A percentile compares a stretch with the other conserved stretches of the same genome.
Conservation (phyloP, 768 basidiomycete genomes). For the Sarcodon sp. region DNA sequence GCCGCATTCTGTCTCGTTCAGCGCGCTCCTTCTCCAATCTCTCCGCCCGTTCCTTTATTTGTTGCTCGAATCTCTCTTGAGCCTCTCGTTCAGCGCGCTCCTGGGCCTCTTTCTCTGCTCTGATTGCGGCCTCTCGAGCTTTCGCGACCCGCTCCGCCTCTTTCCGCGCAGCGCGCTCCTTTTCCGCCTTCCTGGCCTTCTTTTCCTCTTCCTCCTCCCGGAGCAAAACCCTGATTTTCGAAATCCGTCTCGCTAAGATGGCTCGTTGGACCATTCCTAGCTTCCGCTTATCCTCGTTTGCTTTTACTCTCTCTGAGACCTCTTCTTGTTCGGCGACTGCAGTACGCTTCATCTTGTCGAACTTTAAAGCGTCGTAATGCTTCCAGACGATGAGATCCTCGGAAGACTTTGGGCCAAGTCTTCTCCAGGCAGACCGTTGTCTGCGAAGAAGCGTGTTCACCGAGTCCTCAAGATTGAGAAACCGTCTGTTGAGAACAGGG, state of each 20-base stretch:
- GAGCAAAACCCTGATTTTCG: conserved; percentile 4
- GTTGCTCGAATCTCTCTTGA: conserved; percentile 2
- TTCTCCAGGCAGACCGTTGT: no score
- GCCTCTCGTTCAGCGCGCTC: neutral
- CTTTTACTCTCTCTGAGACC: neutral
- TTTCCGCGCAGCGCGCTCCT: neutral
- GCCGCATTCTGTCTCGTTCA: neutral
- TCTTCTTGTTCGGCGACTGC: neutral
- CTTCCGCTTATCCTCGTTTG: neutral
- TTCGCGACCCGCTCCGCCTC: neutral
- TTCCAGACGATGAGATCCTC: neutral
- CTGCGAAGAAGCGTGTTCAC: neutral
- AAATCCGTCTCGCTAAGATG: neutral
- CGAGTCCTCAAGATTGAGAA: no score
- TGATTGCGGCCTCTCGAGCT: neutral
- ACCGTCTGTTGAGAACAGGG: no score
- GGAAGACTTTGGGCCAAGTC: no score
- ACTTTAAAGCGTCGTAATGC: neutral
- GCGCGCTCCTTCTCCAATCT: conserved; percentile 1
- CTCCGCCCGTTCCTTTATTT: neutral
- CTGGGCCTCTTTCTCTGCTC: neutral
- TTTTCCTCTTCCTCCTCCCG: conserved; percentile 10
- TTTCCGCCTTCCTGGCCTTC: neutral
- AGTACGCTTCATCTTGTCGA: neutral
- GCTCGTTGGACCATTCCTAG: neutral